phyloP scores from a whole-genome alignment of 257 asterid species.

The Forsythia suspensa region DNA sequence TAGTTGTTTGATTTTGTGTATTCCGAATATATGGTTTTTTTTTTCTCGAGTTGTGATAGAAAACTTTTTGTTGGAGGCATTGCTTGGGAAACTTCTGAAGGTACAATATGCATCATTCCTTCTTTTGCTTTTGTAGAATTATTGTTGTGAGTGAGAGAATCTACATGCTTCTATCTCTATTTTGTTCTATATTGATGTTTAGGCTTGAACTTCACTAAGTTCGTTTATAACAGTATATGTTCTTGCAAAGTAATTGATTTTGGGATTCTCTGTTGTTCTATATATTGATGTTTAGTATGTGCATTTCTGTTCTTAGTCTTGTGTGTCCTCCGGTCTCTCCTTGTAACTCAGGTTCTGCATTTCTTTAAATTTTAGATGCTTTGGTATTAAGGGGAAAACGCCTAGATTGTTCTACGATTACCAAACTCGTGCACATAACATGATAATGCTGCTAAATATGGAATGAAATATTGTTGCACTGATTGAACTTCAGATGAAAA shows the following conservation, averaged over 20 bases:
- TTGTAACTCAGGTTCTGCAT: too few relatives aligned
- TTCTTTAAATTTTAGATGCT: not conserved
- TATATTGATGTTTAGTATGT: too few relatives aligned
- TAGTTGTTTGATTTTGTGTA: too few relatives aligned
- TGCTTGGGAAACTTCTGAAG: conserved; percentile 99
- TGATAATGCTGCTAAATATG: not conserved
- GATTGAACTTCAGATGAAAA: not conserved
- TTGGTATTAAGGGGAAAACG: too few relatives aligned
- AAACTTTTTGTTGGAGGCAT: conserved; percentile 99
- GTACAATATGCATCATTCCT: conserved; percentile 32
- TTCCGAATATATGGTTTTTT: conserved; percentile 25
- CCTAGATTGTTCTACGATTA: not conserved
- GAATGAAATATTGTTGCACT: not conserved
- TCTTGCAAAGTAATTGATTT: not conserved
- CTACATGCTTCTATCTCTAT: not conserved
- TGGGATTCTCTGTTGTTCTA: not conserved
- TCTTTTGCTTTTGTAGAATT: not conserved
- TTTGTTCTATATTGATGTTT: not conserved
- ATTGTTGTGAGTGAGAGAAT: not conserved
- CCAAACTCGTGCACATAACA: not conserved
- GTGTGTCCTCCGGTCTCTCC: too few relatives aligned
- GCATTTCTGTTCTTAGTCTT: not conserved
- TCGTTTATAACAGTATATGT: not conserved
- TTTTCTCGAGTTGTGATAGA: conserved; percentile 70
- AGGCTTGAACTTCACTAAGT: too few relatives aligned